These are phyloP conservation scores for Penicillium sp. DNA, from an alignment of 2,329 filamentous ascomycete genomes.

Conservation along the genomic window DNA sequence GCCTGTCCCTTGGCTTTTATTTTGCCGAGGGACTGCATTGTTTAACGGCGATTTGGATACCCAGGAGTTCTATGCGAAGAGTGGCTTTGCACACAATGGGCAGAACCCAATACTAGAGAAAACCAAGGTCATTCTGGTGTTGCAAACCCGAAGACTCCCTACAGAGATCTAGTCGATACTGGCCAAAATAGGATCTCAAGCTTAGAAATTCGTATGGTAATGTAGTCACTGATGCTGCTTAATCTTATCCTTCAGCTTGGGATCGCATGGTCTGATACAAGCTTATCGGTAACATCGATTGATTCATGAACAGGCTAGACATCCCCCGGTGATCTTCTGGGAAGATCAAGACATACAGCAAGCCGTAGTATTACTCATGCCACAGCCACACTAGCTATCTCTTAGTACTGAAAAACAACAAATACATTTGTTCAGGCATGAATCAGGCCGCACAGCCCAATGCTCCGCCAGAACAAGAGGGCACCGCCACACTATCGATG, in stretches of 20 bases:
- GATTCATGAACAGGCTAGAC: not conserved
- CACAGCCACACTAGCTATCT: not conserved
- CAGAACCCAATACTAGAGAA: not conserved
- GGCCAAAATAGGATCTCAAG: not conserved
- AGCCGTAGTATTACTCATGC: not conserved
- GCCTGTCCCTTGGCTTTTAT: constrained; percentile 3
- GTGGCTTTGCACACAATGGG: not conserved
- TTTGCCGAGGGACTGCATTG: not conserved
- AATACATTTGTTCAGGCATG: not conserved
- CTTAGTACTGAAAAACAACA: not conserved
- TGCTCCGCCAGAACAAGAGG: not conserved
- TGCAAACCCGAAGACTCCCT: not conserved
- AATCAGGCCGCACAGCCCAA: not conserved
- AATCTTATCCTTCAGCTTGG: not conserved
- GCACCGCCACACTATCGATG: not conserved
- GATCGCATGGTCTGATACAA: not conserved
- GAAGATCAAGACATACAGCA: no score
- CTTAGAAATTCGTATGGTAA: not conserved
- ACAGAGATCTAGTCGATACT: not conserved
- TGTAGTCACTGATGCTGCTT: not conserved
- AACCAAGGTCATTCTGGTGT: not conserved
- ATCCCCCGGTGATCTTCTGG: not conserved
- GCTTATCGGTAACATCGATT: not conserved
- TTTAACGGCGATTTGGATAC: constrained; percentile 22
- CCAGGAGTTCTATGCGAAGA: constrained; percentile 21